Base-by-base conservation (phyloP, 441 rosid genomes). In the Hura crepitans region DNA sequence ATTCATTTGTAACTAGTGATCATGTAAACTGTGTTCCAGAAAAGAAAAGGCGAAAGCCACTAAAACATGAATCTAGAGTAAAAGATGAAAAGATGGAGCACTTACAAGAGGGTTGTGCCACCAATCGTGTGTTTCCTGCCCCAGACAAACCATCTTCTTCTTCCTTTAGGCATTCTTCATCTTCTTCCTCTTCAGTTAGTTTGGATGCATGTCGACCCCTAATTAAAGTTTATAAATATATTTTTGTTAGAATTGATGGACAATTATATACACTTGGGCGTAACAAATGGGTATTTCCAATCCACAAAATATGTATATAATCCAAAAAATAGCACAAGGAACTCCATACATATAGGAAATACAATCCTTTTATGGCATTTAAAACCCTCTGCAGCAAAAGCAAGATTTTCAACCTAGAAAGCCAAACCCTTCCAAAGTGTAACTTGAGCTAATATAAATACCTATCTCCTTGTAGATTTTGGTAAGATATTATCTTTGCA, bases 191-290 rank as follows among this genome's bases (percentile, higher is more conserved):
- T 80, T 92, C 98, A 35, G 96, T 95, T 42, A 91, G 4, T 80
- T 91, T 96, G 47, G 99, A 96, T 42, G 95, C 97, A 86, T 92
- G 99, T 5, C 96, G 91, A 66, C 99, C 98, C 84, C 98, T 92
- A 66, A 73, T 12, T 20, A 30, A 54, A 50, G 22, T 17, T 12
- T 37, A 50, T 35, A n/a, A 69, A 47, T 7, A 77, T 39, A 5
- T 22, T 25, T 28, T 30, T 7, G 70, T 33, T 8, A 71, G 55
- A 30, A 31, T 22, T 50, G n/a, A 13, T 31, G 14, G 30, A 17
- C 18, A 65, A 30, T 58, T 42, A 56, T 56, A 70, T 18, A 69
- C 47, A 72, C 13, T 62, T 4, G 50, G 43, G 59, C 15, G 35
- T 8, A 51, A 69, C n/a, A 47, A 14, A 50, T 35, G 22, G 59